A percentile compares a stretch with the other conserved stretches of the same genome.
phyloP scores from a whole-genome alignment of 371 early-diverging fungal genomes.

The Smittium culicis region DNA sequence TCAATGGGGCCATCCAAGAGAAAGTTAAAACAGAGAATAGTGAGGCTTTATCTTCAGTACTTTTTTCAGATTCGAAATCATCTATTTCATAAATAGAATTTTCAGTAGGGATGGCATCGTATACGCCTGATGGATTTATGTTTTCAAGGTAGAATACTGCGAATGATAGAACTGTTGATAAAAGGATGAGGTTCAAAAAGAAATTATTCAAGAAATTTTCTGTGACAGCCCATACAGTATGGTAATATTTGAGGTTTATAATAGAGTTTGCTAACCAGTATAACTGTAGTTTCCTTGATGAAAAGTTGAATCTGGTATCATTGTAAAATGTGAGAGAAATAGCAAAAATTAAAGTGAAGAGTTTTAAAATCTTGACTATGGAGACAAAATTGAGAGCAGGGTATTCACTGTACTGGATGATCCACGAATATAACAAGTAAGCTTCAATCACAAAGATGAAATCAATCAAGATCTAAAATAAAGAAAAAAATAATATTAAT shows the following conservation, averaged over 20 bases:
- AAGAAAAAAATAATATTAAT: not conserved
- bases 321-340: conserved; percentile 44
- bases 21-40: conserved; percentile 74
- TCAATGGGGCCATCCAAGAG: conserved; percentile 80
- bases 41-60: conserved; percentile 68
- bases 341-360: not conserved
- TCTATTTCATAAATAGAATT: too few species aligned
- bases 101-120: not conserved
- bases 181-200: conserved; percentile 28
- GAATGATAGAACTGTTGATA: conserved; percentile 21
- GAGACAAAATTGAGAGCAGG: not conserved
- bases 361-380: not conserved
- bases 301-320: conserved; percentile 43
- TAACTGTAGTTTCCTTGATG: conserved; percentile 53
- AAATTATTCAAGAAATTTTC: conserved; percentile 19
- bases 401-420: not conserved
- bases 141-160: conserved; percentile 46
- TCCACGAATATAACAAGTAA: not conserved
- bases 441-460: not conserved
- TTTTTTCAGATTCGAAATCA: conserved; percentile 11
- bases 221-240: conserved; percentile 38
- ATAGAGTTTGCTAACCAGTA: conserved; percentile 52
- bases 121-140: conserved; percentile 38
- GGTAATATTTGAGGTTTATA: conserved; percentile 32
- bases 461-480: not conserved